These are phyloP conservation scores for Liquidambar formosana DNA, from an alignment of 164 flowering plant genomes.

Conservation along the genomic window DNA sequence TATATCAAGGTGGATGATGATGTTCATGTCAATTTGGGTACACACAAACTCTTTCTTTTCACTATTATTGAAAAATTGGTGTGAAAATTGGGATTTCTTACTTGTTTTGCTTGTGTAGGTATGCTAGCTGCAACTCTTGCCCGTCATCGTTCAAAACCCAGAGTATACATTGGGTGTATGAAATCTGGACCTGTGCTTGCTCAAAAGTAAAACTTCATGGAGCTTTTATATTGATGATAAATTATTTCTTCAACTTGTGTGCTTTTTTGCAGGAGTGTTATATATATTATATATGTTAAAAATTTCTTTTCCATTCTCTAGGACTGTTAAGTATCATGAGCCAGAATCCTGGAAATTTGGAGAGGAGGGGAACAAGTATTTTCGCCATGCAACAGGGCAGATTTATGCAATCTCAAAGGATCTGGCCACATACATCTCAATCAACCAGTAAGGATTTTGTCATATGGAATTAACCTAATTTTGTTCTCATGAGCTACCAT, in stretches of 20 bases:
- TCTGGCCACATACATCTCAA: slow-evolving; percentile 79
- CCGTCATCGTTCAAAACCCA: slow-evolving; percentile 79
- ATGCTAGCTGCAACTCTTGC: slow-evolving; percentile 80
- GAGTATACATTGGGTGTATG: slow-evolving; percentile 94
- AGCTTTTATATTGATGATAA: slow-evolving; percentile 10
- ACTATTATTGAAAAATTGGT: neutral
- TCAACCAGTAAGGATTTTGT: slow-evolving; percentile 64
- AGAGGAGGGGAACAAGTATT: slow-evolving; percentile 87
- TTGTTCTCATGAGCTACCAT: neutral
- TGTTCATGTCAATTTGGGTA: slow-evolving; percentile 96
- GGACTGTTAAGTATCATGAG: slow-evolving; percentile 85
- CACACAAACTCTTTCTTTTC: neutral
- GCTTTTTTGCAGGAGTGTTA: neutral
- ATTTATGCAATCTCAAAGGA: slow-evolving; percentile 89
- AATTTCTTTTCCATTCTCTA: slow-evolving; percentile 16
- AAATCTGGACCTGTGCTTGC: slow-evolving; percentile 96
- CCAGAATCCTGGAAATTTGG: slow-evolving; percentile 95
- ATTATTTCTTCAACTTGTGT: neutral
- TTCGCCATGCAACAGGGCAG: slow-evolving; percentile 92
- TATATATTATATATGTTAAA: slow-evolving; percentile 1
- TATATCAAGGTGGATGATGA: slow-evolving; percentile 97
- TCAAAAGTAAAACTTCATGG: slow-evolving; percentile 55
- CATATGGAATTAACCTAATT: neutral
- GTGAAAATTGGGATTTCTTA: neutral
- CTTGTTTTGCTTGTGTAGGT: slow-evolving; percentile 43